Evolutionary conservation across 805 yeast genomes (phyloP).

Genomic region (Metschnikowia aberdeeniae): DNA sequence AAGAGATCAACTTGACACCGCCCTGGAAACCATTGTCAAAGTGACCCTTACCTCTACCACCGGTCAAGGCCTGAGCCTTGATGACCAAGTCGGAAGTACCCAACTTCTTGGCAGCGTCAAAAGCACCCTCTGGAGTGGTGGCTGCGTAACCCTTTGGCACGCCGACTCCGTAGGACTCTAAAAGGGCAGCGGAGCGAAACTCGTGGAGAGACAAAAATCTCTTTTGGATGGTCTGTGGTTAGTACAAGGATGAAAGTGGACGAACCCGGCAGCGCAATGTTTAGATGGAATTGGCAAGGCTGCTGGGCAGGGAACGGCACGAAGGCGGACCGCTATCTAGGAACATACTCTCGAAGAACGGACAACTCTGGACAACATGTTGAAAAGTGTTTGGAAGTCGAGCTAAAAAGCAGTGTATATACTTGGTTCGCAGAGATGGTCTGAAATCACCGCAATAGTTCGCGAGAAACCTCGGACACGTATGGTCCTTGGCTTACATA

Average conservation of each 20-base stretch:
- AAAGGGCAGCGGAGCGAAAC: slow-evolving; percentile 87
- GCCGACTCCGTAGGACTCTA: slow-evolving; percentile 79
- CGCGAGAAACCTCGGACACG: slow-evolving; percentile 19
- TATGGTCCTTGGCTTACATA: slow-evolving; percentile 21
- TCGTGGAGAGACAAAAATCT: slow-evolving; percentile 92
- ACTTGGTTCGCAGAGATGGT: slow-evolving; percentile 10
- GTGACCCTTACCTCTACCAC: slow-evolving; percentile 99
- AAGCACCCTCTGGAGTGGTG: slow-evolving; percentile 84
- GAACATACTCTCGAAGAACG: slow-evolving; percentile 42
- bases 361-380: slow-evolving; percentile 42
- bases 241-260: slow-evolving; percentile 12
- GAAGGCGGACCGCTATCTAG: too few relatives aligned
- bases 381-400: slow-evolving; percentile 5
- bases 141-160: slow-evolving; percentile 93
- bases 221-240: slow-evolving; percentile 34
- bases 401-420: slow-evolving; percentile 7
- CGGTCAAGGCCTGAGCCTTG: slow-evolving; percentile 98
- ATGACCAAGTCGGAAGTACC: slow-evolving; percentile 80
- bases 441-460: slow-evolving; percentile 6
- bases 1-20: slow-evolving; percentile 86
- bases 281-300: too few relatives aligned
- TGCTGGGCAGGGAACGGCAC: too few relatives aligned
- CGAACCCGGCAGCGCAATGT: neutral
- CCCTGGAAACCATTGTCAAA: slow-evolving; percentile 94
- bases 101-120: slow-evolving; percentile 70